phyloP scores from a whole-genome alignment of 257 asterid species.

The Nicotiana benthamiana region DNA sequence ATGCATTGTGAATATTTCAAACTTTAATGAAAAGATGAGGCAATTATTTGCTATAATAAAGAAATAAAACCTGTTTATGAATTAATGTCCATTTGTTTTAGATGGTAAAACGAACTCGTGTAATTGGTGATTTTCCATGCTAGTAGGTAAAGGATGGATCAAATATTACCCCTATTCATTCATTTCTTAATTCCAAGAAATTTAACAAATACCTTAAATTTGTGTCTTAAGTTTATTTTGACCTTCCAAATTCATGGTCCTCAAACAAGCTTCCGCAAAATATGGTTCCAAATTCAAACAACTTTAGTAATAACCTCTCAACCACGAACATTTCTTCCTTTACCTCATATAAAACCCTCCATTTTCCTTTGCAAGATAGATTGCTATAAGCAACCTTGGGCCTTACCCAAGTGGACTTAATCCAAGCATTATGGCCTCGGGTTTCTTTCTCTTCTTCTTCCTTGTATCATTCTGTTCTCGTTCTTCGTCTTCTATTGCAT shows the following conservation, averaged over 20 bases:
- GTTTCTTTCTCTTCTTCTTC: constrained; percentile 33
- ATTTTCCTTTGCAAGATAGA: not conserved
- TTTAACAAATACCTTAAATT: not conserved
- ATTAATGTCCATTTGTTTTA: not conserved
- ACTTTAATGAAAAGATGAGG: not conserved
- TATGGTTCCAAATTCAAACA: not conserved
- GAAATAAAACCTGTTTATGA: not conserved
- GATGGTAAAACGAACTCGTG: not conserved
- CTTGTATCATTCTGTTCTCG: constrained; percentile 15
- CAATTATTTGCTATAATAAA: not conserved
- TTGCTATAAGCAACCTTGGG: constrained; percentile 55
- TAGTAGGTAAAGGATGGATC: not conserved
- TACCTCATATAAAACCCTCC: constrained; percentile 27
- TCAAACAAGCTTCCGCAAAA: not conserved
- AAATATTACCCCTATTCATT: not conserved
- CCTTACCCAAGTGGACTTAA: constrained; percentile 41
- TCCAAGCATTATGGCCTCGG: constrained; percentile 40
- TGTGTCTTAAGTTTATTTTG: constrained; percentile 6
- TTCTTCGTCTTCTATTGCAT: constrained; percentile 19
- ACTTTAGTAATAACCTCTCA: not conserved
- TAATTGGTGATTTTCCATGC: constrained; percentile 9
- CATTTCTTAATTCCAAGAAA: constrained; percentile 6
- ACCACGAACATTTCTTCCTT: constrained; percentile 24
- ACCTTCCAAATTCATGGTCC: constrained; percentile 26
- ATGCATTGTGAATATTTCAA: not conserved